Base-by-base conservation (phyloP, 1,139 yeast species). In the Dujonia santamariae region DNA sequence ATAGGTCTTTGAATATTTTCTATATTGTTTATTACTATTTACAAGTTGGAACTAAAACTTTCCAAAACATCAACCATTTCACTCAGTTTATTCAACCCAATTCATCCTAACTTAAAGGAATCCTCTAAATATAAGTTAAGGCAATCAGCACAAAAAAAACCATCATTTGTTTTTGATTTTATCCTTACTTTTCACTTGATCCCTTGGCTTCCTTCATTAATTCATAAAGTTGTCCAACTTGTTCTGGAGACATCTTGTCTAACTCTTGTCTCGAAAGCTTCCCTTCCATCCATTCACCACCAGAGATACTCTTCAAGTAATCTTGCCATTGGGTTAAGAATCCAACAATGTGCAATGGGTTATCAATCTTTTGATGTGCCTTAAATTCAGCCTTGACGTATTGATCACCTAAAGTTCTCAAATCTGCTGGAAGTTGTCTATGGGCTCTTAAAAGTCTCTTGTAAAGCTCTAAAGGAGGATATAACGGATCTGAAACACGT, bases 291-390 rank as follows among this genome's bases (percentile, higher is more conserved):
- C 97, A 92, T 28, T 71, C 67, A 3, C 85, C 94, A 12, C 86
- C 85, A 30, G 80, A 80, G 24, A 92, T 72, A 53, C 72, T 67
- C 37, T 76, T 75, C 39, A 86, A 72, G 51, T 92, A 92, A 48
- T 86, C 90, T 53, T 92, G 98, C 98, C 98, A 92, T 44, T 87
- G 83, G 1, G 95, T 78, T 43, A 92, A 70, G 50, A 92, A 92
- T 9, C 97, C 97, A 7, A 94, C 90, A 23, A 92, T 87, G 53
- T 90, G 96, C 25, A 88, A 68, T 1, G 98, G 97, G 55, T 92
- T 88, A 47, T 88, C 96, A 11, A 82, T 73, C 32, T 66, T 61
- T 43, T 78, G 76, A 60, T 94, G 98, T n/a, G 92, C 83, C 46
- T 79, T 78, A 65, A 92, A 92, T 59, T 92, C 98, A 19, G 82